A percentile compares a stretch with the other conserved stretches of the same genome.
These are phyloP conservation scores for Scutellaria baicalensis DNA, from an alignment of 257 asterid species.

Conservation along the genomic window DNA sequence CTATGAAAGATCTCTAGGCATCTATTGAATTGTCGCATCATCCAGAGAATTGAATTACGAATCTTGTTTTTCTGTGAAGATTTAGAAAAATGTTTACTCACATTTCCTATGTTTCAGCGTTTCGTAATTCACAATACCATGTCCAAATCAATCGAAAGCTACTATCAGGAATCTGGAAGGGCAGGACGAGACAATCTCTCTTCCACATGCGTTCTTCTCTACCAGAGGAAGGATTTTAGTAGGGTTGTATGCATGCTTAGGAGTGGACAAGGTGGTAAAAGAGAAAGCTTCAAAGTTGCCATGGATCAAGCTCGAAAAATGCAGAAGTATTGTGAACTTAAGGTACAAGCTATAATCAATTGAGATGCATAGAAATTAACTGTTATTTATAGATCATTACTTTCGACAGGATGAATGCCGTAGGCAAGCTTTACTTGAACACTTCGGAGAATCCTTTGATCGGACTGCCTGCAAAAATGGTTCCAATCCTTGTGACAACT, in stretches of 20 bases:
- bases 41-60: background rate
- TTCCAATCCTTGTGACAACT: conserved; percentile 87
- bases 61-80: background rate
- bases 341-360: conserved; percentile 38
- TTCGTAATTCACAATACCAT: conserved; percentile 87
- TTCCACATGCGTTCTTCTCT: conserved; percentile 64
- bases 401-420: conserved; percentile 72
- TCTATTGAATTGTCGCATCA: background rate
- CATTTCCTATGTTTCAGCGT: conserved; percentile 49
- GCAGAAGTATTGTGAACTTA: conserved; percentile 82
- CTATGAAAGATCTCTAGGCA: background rate
- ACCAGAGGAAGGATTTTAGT: conserved; percentile 94
- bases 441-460: conserved; percentile 79
- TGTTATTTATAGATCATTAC: background rate
- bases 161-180: conserved; percentile 99
- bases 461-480: conserved; percentile 58
- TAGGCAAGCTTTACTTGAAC: conserved; percentile 63
- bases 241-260: conserved; percentile 92
- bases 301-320: conserved; percentile 92
- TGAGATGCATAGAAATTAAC: background rate
- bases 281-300: conserved; percentile 65
- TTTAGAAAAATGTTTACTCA: background rate
- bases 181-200: conserved; percentile 83
- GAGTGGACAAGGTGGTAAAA: conserved; percentile 59
- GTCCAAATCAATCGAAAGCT: conserved; percentile 96